A percentile compares a stretch with the other conserved stretches of the same genome.
Conservation (phyloP, 495 filamentous ascomycete genomes). For the Penicillium waksmanii region DNA sequence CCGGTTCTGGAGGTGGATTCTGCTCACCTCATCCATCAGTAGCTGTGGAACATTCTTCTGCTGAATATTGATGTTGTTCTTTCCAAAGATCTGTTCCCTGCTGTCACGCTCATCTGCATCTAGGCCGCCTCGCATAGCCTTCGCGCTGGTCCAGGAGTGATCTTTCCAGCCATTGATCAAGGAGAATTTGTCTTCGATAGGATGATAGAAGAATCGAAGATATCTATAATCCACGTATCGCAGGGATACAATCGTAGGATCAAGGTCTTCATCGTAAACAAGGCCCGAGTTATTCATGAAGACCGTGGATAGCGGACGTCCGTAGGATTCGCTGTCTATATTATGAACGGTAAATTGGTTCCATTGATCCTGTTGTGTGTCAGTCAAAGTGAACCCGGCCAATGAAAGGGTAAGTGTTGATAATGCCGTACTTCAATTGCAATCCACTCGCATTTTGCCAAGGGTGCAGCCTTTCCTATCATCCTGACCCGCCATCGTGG, state of each 20-base stretch:
- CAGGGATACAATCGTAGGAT: slow-evolving; percentile 73
- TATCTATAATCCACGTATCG: slow-evolving; percentile 88
- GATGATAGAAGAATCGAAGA: slow-evolving; percentile 89
- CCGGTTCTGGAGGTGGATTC: not conserved
- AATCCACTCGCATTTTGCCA: slow-evolving; percentile 83
- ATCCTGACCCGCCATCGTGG: slow-evolving; percentile 83
- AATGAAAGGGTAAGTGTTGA: not conserved
- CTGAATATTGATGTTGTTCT: slow-evolving; percentile 87
- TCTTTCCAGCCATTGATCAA: slow-evolving; percentile 92
- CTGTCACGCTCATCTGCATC: slow-evolving; percentile 86
- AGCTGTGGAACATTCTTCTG: slow-evolving; percentile 82
- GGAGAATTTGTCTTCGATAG: slow-evolving; percentile 82
- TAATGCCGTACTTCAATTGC: slow-evolving; percentile 70
- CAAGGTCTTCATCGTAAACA: slow-evolving; percentile 77
- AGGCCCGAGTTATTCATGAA: slow-evolving; percentile 68
- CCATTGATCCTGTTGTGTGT: slow-evolving; percentile 77
- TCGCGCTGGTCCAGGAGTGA: slow-evolving; percentile 79
- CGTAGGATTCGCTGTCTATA: slow-evolving; percentile 70
- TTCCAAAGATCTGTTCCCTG: slow-evolving; percentile 84
- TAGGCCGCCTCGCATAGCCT: slow-evolving; percentile 76
- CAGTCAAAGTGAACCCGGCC: not conserved
- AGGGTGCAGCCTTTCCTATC: slow-evolving; percentile 65
- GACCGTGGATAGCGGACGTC: slow-evolving; percentile 80
- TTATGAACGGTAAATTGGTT: slow-evolving; percentile 78
- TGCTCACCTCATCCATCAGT: slow-evolving; percentile 79